Base-by-base conservation (phyloP, 345 rosid species). In the Citropsis articulata region DNA sequence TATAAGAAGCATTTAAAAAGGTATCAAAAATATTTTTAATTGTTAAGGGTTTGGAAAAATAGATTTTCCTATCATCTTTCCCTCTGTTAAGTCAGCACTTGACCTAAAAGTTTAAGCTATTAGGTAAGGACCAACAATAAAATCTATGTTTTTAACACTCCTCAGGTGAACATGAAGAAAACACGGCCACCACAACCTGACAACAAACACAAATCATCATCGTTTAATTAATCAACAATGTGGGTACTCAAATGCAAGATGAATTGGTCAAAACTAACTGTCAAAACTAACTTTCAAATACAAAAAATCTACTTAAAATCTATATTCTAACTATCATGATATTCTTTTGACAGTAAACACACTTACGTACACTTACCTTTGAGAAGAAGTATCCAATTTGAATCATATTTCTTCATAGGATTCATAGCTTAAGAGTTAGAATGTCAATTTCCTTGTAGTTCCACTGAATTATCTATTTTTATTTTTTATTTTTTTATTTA, bases 361-460 rank as follows among this genome's bases (percentile, higher is more conserved):
- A 28, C 40, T 64, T 30, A 13, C 18, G 2, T 42, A 42, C 16
- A 3, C 50, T 10, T 42, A 10, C 50, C 48, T 45, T 13, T 12
- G 50, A 45, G 50, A 45, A 45, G 50, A 45, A 45, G 1, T 45
- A 45, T 42, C 48, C 48, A 42, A 42, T 42, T 10, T 42, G 48
- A 42, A 27, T 31, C 42, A 55, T 35, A 72, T 56, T 57, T 30
- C 59, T 57, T 57, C 36, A 28, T 35, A 35, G 9, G 27, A 56
- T n/a, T 72, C 14, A 59, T 35, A 45, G 36, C 24, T 25, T 69
- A 31, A 56, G 74, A 21, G 61, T 71, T 55, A 55, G 75, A 71
- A 33, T 71, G 6, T 33, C 63, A 53, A 31, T 55, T 71, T 53
- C 18, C 28, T 40, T 30, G 24, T 71, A 30, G 16, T 12, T 55